Evolutionary conservation across 768 basidiomycete genomes (phyloP), one percentile per base, ranked within the genome.

Genomic region (Omphalotus guepiniiformis): DNA sequence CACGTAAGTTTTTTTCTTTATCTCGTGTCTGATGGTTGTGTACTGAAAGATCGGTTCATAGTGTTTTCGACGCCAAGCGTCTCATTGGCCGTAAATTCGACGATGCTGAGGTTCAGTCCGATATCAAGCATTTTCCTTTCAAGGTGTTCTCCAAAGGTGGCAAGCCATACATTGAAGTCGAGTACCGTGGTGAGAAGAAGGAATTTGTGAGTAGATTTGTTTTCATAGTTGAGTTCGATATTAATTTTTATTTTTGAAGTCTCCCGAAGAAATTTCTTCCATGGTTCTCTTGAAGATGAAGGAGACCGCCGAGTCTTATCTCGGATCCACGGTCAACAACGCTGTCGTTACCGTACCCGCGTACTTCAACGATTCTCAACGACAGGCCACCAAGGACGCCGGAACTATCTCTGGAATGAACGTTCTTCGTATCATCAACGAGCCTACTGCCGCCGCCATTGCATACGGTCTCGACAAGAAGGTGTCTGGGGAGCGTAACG

Each of bases 211-310:
- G 70, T 65, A 11, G 15, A 27, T 16, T 30, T 42, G n/a, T n/a
- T 38, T 45, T 8, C 19, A 6, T 22, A 6, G 19, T 51, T 16
- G 39, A 12, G 19, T 21, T 15, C 2, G 13, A 23, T n/a, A 25
- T 27, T 22, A 6, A 19, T 38, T 30, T 3, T 30, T n/a, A 18
- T 27, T 6, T 3, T 27, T 4, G 16, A 27, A 75, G 75, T 74
- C 78, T 38, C 80, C 81, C 4, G 83, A 85, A 63, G 82, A 87
- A 65, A 76, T 85, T 51, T 79, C 76, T 47, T 78, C 82, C 25
- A 80, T 83, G 81, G 69, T 84, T 45, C 68, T 84, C 46, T 65
- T 68, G 48, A 81, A 82, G 67, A 82, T 85, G 80, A 83, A 83
- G 64, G 80, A 81, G 65, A 83, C 79, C 30, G 82, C 82, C 28